A percentile compares a stretch with the other conserved stretches of the same genome.
phyloP scores from a whole-genome alignment of 2,329 filamentous ascomycete genomes.

The Fusarium bulbicola region DNA sequence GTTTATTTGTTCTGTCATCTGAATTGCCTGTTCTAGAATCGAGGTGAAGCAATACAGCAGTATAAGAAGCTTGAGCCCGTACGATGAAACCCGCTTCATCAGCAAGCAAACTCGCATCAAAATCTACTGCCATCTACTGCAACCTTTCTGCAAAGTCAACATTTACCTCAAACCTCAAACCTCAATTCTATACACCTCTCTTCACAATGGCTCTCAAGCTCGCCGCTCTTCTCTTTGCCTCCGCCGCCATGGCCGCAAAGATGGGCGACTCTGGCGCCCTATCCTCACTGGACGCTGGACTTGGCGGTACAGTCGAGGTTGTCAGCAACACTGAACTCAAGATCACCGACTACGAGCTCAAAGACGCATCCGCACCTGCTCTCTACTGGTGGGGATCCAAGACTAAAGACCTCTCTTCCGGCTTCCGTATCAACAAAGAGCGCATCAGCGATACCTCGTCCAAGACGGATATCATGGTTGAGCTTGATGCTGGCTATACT shows the following conservation, averaged over 20 bases:
- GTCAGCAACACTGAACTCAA: not conserved
- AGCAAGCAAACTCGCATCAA: not conserved
- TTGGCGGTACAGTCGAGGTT: not conserved
- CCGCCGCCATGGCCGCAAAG: not conserved
- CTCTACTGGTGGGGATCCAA: conserved; percentile 1
- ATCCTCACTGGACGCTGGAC: not conserved
- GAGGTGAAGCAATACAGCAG: not conserved
- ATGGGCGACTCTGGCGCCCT: not conserved
- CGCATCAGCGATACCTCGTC: not conserved
- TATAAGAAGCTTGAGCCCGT: not conserved
- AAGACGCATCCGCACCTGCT: not conserved
- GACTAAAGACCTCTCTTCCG: not conserved
- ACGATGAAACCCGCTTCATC: not conserved
- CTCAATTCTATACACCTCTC: not conserved
- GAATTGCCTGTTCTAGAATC: not conserved
- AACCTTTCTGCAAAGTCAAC: not conserved
- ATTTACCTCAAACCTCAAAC: not conserved
- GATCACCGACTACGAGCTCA: not conserved
- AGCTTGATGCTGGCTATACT: not conserved
- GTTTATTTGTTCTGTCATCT: not conserved
- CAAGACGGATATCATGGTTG: not conserved
- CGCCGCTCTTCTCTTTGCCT: not conserved
- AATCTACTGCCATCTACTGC: not conserved
- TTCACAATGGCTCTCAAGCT: not conserved
- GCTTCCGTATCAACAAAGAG: not conserved